Conservation (phyloP, 1,139 yeast genomes). For the Geotrichum candidum region DNA sequence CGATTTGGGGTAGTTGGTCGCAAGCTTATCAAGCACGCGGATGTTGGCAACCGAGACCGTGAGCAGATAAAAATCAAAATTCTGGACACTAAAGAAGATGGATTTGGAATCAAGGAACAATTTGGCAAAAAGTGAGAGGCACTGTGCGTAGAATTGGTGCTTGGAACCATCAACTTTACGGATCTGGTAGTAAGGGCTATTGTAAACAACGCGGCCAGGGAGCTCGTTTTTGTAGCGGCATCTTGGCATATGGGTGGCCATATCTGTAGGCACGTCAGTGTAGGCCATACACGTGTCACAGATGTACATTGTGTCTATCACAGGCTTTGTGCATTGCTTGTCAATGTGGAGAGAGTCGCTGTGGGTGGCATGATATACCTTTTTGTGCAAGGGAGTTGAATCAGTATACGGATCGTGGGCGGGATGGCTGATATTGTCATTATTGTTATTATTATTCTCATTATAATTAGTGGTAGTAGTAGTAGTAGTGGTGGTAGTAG, state of each 20-base stretch:
- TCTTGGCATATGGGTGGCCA: slow-evolving; percentile 29
- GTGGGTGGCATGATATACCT: slow-evolving; percentile 18
- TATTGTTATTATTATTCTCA: no score
- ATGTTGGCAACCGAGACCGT: slow-evolving; percentile 18
- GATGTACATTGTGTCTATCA: slow-evolving; percentile 56
- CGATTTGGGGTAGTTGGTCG: slow-evolving; percentile 8
- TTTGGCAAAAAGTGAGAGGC: slow-evolving; percentile 77
- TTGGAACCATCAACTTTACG: slow-evolving; percentile 60
- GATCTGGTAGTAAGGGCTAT: slow-evolving; percentile 53
- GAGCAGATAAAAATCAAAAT: slow-evolving; percentile 72
- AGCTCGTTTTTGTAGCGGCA: slow-evolving; percentile 45
- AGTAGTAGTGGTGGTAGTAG: no score
- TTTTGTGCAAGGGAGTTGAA: neutral
- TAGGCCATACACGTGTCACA: slow-evolving; percentile 86
- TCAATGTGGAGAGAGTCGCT: slow-evolving; percentile 11
- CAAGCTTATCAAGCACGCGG: slow-evolving; percentile 15
- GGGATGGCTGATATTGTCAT: neutral
- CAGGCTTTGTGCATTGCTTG: slow-evolving; percentile 10
- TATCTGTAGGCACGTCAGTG: slow-evolving; percentile 40
- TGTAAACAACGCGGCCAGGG: slow-evolving; percentile 68
- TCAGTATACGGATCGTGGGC: neutral
- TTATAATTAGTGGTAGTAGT: no score
- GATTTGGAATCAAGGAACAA: slow-evolving; percentile 88
- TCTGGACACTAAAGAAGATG: slow-evolving; percentile 70
- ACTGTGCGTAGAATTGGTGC: slow-evolving; percentile 63